Base-by-base conservation (phyloP, 2,329 filamentous ascomycete genomes). In the Hypoxylon sp. region DNA sequence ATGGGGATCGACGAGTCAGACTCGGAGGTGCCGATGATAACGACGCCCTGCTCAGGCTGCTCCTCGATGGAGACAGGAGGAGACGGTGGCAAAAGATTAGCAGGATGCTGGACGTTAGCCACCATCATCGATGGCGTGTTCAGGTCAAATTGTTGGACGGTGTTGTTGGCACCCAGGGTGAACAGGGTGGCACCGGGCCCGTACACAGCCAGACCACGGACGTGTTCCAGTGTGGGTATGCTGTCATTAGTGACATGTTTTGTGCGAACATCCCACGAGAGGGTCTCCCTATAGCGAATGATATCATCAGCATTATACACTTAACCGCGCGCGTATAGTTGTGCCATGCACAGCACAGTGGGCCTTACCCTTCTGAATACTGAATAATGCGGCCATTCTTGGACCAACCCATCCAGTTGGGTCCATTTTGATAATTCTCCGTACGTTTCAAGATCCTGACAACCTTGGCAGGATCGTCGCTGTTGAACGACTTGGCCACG, bases 371-470 rank as follows among this genome's bases (percentile, higher is more conserved):
- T 80, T 98, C 93, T 4, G 93, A 92, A 80, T 90, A 94, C 80
- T 99, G 96, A 70, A 99, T 90, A 72, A 99, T 94, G 72, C 94
- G 92, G 42, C 96, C 96, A 82, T 97, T 98, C 82, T 98, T 98
- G 0, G 96, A 98, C 96, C 96, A 99, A 19, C 90, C 92, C 85
- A 98, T 94, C 96, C 96, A 99, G 78, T 97, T 97, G 39, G 93
- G 91, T 1, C 93, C 93, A 2, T 89, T 82, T 35, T 89, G 83
- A 72, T 87, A 90, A 71, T 90, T 90, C 68, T 97, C 94, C 6
- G 90, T 90, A 74, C 92, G 87, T 79, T 93, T 95, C 53, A 99
- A 83, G 29, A 97, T 91, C 69, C 96, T 88, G 66, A 98, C 97
- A 6, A 98, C 92, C 76, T 94, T 95, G 37, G 94, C 94, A 17